phyloP scores from a whole-genome alignment of 495 filamentous ascomycete species.

The Aspergillus mulundensis region DNA sequence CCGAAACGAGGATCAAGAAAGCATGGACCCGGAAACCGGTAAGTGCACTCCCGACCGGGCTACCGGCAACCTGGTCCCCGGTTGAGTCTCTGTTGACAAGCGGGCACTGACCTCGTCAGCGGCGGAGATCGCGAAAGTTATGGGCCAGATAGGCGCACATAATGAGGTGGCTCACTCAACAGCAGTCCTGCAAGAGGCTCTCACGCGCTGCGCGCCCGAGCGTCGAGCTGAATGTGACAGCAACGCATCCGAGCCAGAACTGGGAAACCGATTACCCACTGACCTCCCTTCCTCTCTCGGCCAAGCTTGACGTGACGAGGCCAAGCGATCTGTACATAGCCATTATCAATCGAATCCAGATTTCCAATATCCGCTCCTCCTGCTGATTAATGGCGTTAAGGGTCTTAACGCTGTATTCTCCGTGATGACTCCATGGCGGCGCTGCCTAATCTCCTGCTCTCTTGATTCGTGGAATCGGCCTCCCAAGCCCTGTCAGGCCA shows the following conservation, averaged over 20 bases:
- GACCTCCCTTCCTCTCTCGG: neutral
- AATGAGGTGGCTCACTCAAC: constrained; percentile 10
- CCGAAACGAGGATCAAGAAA: constrained; percentile 2
- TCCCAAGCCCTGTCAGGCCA: neutral
- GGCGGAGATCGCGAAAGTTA: constrained; percentile 11
- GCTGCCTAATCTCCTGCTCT: neutral
- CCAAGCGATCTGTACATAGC: neutral
- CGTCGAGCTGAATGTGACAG: neutral
- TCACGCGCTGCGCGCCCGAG: neutral
- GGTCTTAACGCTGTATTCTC: neutral
- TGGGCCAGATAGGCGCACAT: constrained; percentile 9
- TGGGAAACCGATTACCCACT: neutral
- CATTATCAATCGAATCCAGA: constrained; percentile 1
- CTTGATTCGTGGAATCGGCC: neutral
- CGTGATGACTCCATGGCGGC: neutral
- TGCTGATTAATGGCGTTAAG: neutral
- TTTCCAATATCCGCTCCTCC: neutral
- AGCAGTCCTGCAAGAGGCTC: neutral
- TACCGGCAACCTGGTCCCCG: no score
- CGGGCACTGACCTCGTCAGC: constrained; percentile 1
- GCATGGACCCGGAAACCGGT: constrained; percentile 1
- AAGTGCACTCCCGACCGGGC: neutral
- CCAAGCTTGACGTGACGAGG: neutral
- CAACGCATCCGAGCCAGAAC: no score
- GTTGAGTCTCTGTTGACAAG: no score